phyloP scores from a whole-genome alignment of 179 eudicot genomes.

The Beta macrorhiza region DNA sequence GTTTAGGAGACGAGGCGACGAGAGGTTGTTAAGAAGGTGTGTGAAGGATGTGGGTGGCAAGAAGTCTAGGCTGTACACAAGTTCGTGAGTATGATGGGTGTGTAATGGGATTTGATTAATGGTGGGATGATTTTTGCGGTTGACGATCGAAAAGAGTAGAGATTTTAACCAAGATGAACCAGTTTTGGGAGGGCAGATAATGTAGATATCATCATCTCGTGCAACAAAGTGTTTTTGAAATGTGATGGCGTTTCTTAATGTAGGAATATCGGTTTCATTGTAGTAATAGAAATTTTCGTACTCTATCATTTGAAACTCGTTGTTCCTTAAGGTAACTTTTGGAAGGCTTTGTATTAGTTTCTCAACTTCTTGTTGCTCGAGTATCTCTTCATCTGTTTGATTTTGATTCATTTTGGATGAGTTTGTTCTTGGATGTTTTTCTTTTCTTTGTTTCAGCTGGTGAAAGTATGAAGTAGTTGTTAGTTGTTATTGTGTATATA shows the following conservation, averaged over 20 bases:
- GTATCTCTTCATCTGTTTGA: background rate
- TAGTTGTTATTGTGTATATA: no score
- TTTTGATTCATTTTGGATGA: background rate
- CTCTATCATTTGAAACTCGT: background rate
- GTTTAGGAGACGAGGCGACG: background rate
- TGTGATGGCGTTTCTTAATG: background rate
- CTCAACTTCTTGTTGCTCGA: background rate
- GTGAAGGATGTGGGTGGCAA: background rate
- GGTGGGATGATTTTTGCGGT: background rate
- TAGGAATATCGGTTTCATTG: background rate
- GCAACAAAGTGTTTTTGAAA: conserved; percentile 11
- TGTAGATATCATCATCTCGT: conserved; percentile 10
- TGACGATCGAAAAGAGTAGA: background rate
- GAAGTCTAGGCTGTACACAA: conserved; percentile 1
- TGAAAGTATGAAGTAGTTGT: no score
- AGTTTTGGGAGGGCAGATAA: conserved; percentile 10
- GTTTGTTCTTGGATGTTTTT: no score
- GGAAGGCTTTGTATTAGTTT: conserved; percentile 15
- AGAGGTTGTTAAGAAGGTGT: background rate
- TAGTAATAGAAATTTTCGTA: background rate
- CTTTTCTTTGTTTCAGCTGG: no score
- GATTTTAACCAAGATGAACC: conserved; percentile 15
- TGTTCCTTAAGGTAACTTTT: background rate
- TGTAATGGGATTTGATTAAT: background rate
- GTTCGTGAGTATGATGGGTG: background rate